Evolutionary conservation across 345 rosid genomes (phyloP).

Genomic region (Triadica sebifera): DNA sequence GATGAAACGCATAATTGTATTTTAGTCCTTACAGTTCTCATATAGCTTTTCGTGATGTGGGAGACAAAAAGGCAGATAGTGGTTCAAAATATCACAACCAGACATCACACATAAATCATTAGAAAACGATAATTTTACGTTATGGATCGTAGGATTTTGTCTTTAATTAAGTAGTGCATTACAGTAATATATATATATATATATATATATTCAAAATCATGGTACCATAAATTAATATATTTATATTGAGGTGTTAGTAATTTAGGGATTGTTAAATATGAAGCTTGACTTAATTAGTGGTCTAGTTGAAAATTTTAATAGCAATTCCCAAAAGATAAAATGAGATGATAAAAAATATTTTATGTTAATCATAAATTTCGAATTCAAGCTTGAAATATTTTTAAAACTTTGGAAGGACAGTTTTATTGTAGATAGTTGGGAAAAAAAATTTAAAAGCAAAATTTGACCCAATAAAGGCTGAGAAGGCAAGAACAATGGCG

Average conservation of each 20-base stretch:
- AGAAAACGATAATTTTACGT: neutral
- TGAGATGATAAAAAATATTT: no score
- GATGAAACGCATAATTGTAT: neutral
- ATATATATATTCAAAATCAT: no score
- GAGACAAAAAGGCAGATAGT: constrained; percentile 25
- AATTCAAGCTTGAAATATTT: no score
- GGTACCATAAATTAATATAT: no score
- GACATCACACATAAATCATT: constrained; percentile 20
- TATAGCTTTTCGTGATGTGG: constrained; percentile 13
- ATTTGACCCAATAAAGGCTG: neutral
- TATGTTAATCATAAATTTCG: no score
- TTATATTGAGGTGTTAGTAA: no score
- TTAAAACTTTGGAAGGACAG: no score
- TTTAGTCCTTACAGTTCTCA: neutral
- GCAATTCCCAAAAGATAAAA: no score
- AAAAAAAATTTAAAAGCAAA: constrained; percentile 11
- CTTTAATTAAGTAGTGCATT: neutral
- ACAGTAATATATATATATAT: no score
- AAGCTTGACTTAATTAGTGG: neutral
- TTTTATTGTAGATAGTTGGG: no score
- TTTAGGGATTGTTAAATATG: neutral
- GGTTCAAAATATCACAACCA: constrained; percentile 20
- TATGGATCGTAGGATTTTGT: neutral
- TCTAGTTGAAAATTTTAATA: no score
- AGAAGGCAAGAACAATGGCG: constrained; percentile 15